These are phyloP conservation scores for Pichia sp. DNA, from an alignment of 1,139 yeast species.

Conservation along the genomic window DNA sequence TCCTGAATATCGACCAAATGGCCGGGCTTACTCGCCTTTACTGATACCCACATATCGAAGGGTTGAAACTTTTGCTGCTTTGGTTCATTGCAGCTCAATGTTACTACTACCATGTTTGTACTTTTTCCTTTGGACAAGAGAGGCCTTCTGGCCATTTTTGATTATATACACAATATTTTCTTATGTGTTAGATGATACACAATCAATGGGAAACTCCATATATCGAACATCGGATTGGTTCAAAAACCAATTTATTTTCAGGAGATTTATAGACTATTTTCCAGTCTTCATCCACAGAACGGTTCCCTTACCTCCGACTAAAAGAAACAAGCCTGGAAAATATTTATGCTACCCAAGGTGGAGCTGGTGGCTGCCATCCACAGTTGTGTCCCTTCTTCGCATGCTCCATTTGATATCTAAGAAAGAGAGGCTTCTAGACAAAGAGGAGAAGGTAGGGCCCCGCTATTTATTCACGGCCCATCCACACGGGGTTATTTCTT, in stretches of 20 bases:
- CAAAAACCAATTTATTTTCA: conserved; percentile 60
- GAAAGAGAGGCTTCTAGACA: conserved; percentile 7
- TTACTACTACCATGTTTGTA: conserved; percentile 57
- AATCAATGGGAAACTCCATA: conserved; percentile 67
- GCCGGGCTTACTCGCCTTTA: conserved; percentile 42
- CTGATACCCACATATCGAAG: conserved; percentile 55
- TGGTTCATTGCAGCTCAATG: conserved; percentile 74
- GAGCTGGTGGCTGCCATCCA: conserved; percentile 9
- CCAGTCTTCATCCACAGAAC: conserved; percentile 77
- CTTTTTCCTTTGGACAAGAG: conserved; percentile 40
- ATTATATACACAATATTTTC: conserved; percentile 53
- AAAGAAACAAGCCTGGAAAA: conserved; percentile 25
- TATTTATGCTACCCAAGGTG: conserved; percentile 8
- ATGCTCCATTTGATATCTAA: neutral
- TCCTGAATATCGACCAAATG: conserved; percentile 25
- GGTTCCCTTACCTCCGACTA: conserved; percentile 71
- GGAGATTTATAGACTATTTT: conserved; percentile 70
- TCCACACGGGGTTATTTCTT: conserved; percentile 93
- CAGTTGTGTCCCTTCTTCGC: neutral
- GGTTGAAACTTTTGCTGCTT: conserved; percentile 64
- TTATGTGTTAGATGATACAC: conserved; percentile 56
- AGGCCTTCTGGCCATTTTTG: conserved; percentile 56
- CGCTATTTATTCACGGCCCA: conserved; percentile 88
- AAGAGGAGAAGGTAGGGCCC: conserved; percentile 54
- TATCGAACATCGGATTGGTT: conserved; percentile 55